Evolutionary conservation across 139 green algal genomes (phyloP).

Genomic region (Picochlorum sp.): DNA sequence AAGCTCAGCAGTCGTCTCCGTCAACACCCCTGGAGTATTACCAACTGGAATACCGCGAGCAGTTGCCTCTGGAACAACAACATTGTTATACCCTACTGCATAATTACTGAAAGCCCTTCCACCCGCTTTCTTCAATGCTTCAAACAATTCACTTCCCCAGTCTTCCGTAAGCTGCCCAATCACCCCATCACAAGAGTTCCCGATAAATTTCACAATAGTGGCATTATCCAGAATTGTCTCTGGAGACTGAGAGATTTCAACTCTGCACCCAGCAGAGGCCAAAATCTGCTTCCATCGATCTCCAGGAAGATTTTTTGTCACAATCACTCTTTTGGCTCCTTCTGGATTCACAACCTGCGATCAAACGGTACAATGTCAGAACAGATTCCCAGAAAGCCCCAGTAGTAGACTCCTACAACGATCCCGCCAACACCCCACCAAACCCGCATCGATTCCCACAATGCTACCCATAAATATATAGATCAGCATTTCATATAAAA

Average conservation of each 20-base stretch:
- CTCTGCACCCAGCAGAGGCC: conserved; percentile 46
- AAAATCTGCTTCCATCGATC: conserved; percentile 85
- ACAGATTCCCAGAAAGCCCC: background rate
- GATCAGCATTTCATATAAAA: too few relatives aligned
- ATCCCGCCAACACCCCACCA: background rate
- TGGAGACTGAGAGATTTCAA: conserved; percentile 51
- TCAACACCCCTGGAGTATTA: conserved; percentile 95
- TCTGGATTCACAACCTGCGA: conserved; percentile 79
- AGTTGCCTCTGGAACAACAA: conserved; percentile 80
- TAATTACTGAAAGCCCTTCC: conserved; percentile 93
- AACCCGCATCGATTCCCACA: too few relatives aligned
- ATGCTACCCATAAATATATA: too few relatives aligned
- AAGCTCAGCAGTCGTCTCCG: conserved; percentile 95
- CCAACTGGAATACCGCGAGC: conserved; percentile 85
- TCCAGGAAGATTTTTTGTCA: conserved; percentile 93
- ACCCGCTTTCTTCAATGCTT: conserved; percentile 71
- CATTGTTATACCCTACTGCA: conserved; percentile 98
- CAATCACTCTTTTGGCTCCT: conserved; percentile 78
- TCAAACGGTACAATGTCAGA: background rate
- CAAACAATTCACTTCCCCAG: conserved; percentile 84
- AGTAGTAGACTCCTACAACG: background rate
- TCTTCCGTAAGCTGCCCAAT: conserved; percentile 97
- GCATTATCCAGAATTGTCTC: conserved; percentile 81
- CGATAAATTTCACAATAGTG: conserved; percentile 84
- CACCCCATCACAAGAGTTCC: conserved; percentile 84